Evolutionary conservation across 169 alveolate species (phyloP).

Genomic region (Perkinsus olseni): DNA sequence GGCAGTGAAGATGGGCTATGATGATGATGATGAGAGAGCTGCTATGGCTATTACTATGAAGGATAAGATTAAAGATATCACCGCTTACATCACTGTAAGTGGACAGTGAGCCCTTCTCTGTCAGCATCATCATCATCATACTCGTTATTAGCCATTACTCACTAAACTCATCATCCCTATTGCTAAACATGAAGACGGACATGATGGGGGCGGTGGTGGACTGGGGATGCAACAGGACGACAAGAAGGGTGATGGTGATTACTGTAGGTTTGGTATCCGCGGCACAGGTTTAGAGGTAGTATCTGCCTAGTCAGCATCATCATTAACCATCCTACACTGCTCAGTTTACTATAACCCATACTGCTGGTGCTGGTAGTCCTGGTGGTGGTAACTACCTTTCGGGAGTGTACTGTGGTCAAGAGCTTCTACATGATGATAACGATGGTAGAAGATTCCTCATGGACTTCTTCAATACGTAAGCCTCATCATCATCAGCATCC

Average conservation of each 20-base stretch:
- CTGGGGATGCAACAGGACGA: too few relatives aligned
- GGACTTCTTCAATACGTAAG: not conserved
- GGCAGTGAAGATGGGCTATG: not conserved
- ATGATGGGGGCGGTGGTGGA: too few relatives aligned
- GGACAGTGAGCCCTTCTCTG: too few relatives aligned
- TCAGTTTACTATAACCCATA: too few relatives aligned
- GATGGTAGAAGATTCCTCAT: not conserved
- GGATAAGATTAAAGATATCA: not conserved
- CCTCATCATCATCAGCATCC: not conserved
- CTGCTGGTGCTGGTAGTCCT: too few relatives aligned
- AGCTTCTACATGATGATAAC: not conserved
- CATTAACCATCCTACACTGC: not conserved
- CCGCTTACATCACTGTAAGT: not conserved
- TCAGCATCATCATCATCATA: too few relatives aligned
- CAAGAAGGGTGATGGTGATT: too few relatives aligned
- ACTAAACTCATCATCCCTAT: not conserved
- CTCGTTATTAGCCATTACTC: not conserved
- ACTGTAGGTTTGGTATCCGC: not conserved
- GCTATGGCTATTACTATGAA: not conserved
- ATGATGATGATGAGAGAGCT: not conserved
- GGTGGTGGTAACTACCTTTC: too few relatives aligned
- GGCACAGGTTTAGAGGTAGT: not conserved
- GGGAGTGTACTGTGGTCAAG: not conserved
- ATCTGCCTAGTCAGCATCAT: not conserved
- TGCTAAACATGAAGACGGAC: too few relatives aligned